phyloP scores from a whole-genome alignment of 1,284 basidiomycete genomes.

The Rugosomyces carneus region DNA sequence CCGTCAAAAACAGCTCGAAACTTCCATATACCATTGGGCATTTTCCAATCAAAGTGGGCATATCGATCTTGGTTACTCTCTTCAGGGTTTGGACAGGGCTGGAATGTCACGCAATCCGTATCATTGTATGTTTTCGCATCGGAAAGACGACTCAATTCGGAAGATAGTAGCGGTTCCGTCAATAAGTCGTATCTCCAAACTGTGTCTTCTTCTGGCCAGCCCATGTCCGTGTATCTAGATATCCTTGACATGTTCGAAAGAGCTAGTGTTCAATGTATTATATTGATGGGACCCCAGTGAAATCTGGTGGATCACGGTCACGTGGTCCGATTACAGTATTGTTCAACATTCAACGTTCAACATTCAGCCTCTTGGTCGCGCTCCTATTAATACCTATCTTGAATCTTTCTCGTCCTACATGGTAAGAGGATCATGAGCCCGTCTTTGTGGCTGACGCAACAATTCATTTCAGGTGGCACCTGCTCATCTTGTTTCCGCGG shows the following conservation, averaged over 20 bases:
- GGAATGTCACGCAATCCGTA: conserved; percentile 48
- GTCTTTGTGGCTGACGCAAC: neutral
- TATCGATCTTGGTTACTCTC: conserved; percentile 46
- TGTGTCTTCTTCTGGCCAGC: conserved; percentile 34
- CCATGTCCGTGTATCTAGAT: conserved; percentile 46
- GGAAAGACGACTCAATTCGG: conserved; percentile 36
- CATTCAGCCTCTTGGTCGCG: too few species aligned
- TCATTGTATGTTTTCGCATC: conserved; percentile 23
- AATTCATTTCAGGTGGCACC: neutral
- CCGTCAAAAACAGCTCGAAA: conserved; percentile 61
- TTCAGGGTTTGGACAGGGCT: conserved; percentile 50
- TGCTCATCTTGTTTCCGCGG: conserved; percentile 20
- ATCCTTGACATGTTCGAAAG: conserved; percentile 11
- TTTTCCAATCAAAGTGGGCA: conserved; percentile 45
- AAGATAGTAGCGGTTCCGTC: conserved; percentile 38
- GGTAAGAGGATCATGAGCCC: neutral
- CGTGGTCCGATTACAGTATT: too few species aligned
- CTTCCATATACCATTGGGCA: conserved; percentile 49
- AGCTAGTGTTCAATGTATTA: too few species aligned
- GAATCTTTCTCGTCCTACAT: neutral
- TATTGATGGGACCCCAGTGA: too few species aligned
- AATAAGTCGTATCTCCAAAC: conserved; percentile 54
- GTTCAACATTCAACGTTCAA: too few species aligned
- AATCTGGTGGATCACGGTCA: too few species aligned
- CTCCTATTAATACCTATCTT: too few species aligned